Conservation (phyloP, 2,329 filamentous ascomycete species). For the Paecilomyces sp. region DNA sequence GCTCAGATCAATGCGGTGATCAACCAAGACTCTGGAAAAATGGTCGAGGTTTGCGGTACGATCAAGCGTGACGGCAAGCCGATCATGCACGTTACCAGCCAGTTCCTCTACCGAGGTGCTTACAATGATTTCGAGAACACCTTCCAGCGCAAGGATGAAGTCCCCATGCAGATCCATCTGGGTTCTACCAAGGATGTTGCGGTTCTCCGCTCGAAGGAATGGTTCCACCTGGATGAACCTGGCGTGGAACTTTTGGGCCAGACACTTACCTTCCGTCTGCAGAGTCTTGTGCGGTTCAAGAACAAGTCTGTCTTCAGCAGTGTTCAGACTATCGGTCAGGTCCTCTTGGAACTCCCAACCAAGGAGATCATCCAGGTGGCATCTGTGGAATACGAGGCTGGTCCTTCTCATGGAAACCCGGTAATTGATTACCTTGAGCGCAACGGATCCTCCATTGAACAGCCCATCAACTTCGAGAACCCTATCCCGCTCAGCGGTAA, state of each 20-base stretch:
- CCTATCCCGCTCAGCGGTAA: conserved; percentile 91
- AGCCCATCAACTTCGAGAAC: conserved; percentile 96
- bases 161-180: conserved; percentile 86
- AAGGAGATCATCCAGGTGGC: conserved; percentile 97
- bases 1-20: conserved; percentile 96
- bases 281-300: conserved; percentile 89
- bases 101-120: conserved; percentile 90
- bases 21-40: conserved; percentile 97
- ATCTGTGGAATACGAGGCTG: conserved; percentile 93
- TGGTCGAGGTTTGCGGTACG: conserved; percentile 99
- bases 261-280: conserved; percentile 91
- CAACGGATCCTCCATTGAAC: conserved; percentile 85
- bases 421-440: conserved; percentile 94
- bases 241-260: conserved; percentile 85
- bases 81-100: conserved; percentile 97
- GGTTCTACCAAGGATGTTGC: conserved; percentile 85
- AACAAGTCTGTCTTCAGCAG: conserved; percentile 86
- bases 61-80: conserved; percentile 75
- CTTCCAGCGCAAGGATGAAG: conserved; percentile 96
- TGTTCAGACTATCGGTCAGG: conserved; percentile 86
- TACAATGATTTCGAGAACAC: conserved; percentile 97
- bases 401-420: conserved; percentile 87
- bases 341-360: conserved; percentile 86
- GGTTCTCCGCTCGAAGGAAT: conserved; percentile 91
- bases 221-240: conserved; percentile 82